phyloP scores from a whole-genome alignment of 345 rosid species.

The Salix udensis region DNA sequence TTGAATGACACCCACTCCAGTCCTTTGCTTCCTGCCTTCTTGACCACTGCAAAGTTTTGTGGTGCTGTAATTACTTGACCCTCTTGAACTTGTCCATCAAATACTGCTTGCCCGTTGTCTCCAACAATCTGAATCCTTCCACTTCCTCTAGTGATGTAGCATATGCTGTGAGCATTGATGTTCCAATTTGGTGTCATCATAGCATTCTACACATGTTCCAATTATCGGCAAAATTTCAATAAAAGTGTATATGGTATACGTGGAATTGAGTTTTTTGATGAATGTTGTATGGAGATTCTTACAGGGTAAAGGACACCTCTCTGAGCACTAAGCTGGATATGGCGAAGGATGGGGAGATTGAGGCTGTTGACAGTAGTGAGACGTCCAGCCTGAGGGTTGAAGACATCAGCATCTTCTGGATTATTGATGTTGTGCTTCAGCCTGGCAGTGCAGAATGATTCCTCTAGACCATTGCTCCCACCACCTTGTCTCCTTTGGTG shows the following conservation, averaged over 20 bases:
- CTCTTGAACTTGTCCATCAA: conserved; percentile 22
- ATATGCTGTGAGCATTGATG: conserved; percentile 36
- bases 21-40: conserved; percentile 31
- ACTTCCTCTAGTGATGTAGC: conserved; percentile 30
- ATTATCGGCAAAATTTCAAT: background rate
- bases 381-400: conserved; percentile 60
- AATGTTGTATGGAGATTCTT: background rate
- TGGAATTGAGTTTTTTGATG: background rate
- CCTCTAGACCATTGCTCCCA: conserved; percentile 48
- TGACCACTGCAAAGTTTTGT: conserved; percentile 28
- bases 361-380: conserved; percentile 47
- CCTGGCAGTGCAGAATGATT: conserved; percentile 48
- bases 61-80: conserved; percentile 38
- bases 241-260: too few relatives aligned
- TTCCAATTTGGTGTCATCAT: conserved; percentile 30
- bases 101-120: conserved; percentile 24
- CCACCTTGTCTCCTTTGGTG: background rate
- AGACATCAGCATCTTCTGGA: conserved; percentile 48
- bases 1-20: conserved; percentile 37
- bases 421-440: conserved; percentile 40
- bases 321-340: conserved; percentile 51
- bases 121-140: conserved; percentile 30
- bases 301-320: conserved; percentile 46
- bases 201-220: conserved; percentile 26
- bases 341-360: conserved; percentile 47